Percentiles rank a stretch among this genome's conserved stretches.
These are phyloP conservation scores for Cutaneotrichosporon mucoides DNA, from an alignment of 1,284 basidiomycete genomes.

Conservation along the genomic window DNA sequence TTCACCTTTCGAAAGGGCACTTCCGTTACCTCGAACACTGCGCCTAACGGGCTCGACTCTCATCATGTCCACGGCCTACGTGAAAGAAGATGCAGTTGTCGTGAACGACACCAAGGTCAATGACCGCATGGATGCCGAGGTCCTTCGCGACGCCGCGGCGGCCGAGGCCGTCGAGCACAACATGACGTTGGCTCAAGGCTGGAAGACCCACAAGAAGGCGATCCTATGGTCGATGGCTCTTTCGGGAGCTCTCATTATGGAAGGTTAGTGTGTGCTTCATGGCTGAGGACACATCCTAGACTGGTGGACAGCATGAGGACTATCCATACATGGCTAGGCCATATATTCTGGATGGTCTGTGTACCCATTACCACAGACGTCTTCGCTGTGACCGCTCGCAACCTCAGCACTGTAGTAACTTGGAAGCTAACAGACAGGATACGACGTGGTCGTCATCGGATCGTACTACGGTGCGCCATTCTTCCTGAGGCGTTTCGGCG, in stretches of 20 bases:
- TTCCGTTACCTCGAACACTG: too few relatives aligned
- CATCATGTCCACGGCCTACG: too few relatives aligned
- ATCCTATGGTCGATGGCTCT: constrained; percentile 50
- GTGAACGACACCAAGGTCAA: not conserved
- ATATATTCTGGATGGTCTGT: too few relatives aligned
- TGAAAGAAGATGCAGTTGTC: not conserved
- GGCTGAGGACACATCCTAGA: too few relatives aligned
- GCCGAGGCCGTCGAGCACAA: not conserved
- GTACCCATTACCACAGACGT: too few relatives aligned
- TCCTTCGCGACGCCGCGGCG: not conserved
- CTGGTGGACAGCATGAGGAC: too few relatives aligned
- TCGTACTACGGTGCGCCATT: constrained; percentile 48
- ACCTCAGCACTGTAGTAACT: too few relatives aligned
- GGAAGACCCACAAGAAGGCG: constrained; percentile 49
- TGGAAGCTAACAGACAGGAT: too few relatives aligned
- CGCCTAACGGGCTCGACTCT: too few relatives aligned
- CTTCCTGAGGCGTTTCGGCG: constrained; percentile 31
- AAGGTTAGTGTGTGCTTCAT: constrained; percentile 12
- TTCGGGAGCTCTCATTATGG: constrained; percentile 27
- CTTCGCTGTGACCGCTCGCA: too few relatives aligned
- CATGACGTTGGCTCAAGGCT: constrained; percentile 22
- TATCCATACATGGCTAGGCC: too few relatives aligned
- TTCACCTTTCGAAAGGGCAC: too few relatives aligned
- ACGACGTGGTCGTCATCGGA: constrained; percentile 5
- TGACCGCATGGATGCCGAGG: not conserved